phyloP scores from a whole-genome alignment of 306 rosid genomes.

The Cucumis melo region DNA sequence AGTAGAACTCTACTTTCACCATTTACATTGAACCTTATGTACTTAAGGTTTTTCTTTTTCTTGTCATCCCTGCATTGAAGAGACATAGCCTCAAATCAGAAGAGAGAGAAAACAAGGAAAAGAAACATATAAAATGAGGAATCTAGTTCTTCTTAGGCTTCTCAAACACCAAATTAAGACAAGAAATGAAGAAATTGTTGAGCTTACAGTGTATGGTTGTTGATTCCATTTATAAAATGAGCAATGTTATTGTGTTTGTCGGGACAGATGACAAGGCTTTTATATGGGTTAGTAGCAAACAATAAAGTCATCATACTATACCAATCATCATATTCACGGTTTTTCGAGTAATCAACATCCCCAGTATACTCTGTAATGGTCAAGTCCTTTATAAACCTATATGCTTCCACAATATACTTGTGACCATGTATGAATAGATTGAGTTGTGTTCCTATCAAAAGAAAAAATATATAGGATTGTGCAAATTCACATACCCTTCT shows the following conservation, averaged over 20 bases:
- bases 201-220: constrained; percentile 76
- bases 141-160: neutral
- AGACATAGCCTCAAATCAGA: constrained; percentile 2
- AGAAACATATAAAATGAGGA: neutral
- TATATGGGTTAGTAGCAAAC: constrained; percentile 50
- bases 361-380: constrained; percentile 93
- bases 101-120: neutral
- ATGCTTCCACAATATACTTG: constrained; percentile 92
- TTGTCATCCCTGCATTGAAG: constrained; percentile 59
- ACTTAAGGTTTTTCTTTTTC: constrained; percentile 82
- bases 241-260: constrained; percentile 81
- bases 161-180: neutral
- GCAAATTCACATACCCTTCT: constrained; percentile 53
- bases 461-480: neutral
- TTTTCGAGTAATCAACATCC: constrained; percentile 80
- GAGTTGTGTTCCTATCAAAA: neutral
- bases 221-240: constrained; percentile 85
- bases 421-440: neutral
- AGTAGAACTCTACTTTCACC: constrained; percentile 74
- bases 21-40: constrained; percentile 60
- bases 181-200: constrained; percentile 8
- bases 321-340: constrained; percentile 71
- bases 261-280: constrained; percentile 79
- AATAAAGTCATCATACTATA: constrained; percentile 97
- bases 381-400: constrained; percentile 56